Base-by-base conservation (phyloP, 1,139 yeast genomes). In the Taphrina deformans region DNA sequence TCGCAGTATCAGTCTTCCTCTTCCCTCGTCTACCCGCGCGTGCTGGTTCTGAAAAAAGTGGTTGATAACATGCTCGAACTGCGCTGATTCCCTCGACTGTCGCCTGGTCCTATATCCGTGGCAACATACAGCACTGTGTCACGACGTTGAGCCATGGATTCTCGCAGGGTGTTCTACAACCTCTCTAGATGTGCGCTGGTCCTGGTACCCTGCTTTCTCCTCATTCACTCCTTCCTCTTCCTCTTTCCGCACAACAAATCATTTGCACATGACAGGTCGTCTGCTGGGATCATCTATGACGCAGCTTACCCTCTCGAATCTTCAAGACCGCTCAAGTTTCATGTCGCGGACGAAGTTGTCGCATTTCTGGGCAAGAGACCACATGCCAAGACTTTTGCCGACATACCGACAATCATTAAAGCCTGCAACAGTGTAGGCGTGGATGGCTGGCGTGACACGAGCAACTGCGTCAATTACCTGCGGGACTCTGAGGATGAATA, bases 401-500 rank as follows among this genome's bases (percentile, higher is more conserved):
- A 59, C 35, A 46, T 44, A 3, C 24, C 63, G 12, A 29, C 33
- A 24, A 50, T 59, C 27, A 29, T 59, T n/a, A 40, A 48, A 5
- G 56, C 35, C n/a, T 59, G 63, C 23, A 50, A 27, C 23, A 50
- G 63, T 12, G 41, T n/a, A 26, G 46, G 50, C 21, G 24, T 16
- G 12, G 55, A 40, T 14, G 56, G 56, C 29, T 59, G 63, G 63
- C 48, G 63, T 18, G 51, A 59, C 12, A 59, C 63, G 50, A 51
- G 63, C 31, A 35, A 31, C 3, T 59, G 63, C 26, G 50, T 50
- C 35, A 44, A 48, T 21, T 50, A 24, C n/a, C 21, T 59, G 41
- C 56, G 63, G 5, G 40, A 45, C 24, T 9, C 31, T 21, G 55
- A 58, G 1, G 35, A 21, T 14, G 24, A 33, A 4, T 48, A 58